A percentile compares a stretch with the other conserved stretches of the same genome.
Evolutionary conservation across 2,329 filamentous ascomycete genomes (phyloP).

Genomic region (Diaporthe sp.): DNA sequence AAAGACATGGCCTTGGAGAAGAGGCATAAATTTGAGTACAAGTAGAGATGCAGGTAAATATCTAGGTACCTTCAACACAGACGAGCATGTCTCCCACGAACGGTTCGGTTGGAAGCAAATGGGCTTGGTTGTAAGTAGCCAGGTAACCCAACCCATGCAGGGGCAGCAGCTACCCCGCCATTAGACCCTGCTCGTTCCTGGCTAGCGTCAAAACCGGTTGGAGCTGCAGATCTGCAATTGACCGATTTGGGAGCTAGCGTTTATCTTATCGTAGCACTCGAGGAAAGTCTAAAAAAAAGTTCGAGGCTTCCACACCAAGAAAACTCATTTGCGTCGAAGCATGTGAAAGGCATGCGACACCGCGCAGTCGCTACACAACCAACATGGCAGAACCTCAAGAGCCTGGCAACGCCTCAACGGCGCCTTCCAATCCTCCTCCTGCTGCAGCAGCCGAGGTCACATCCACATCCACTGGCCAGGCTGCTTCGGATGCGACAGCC

Average conservation of each 20-base stretch:
- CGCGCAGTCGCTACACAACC: constrained; percentile 1
- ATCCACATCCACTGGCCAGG: background rate
- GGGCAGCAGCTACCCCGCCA: background rate
- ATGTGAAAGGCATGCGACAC: constrained; percentile 39
- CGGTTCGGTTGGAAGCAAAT: background rate
- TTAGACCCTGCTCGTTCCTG: background rate
- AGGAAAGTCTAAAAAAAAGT: background rate
- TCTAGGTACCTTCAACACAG: no score
- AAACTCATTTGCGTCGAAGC: background rate
- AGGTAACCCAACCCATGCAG: background rate
- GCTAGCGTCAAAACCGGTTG: background rate
- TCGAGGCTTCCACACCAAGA: background rate
- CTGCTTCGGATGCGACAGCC: constrained; percentile 14
- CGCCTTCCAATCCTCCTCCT: constrained; percentile 5
- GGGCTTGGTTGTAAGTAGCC: no score
- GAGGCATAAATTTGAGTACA: background rate
- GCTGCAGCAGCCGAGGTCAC: background rate
- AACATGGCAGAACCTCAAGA: constrained; percentile 39
- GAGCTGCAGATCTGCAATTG: background rate
- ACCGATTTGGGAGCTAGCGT: background rate
- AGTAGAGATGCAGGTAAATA: background rate
- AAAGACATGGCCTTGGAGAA: background rate
- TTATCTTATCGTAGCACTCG: background rate
- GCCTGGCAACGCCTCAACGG: constrained; percentile 12
- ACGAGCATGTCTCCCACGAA: background rate